Base-by-base conservation (phyloP, 768 basidiomycete genomes). In the Boletus subparvulus region DNA sequence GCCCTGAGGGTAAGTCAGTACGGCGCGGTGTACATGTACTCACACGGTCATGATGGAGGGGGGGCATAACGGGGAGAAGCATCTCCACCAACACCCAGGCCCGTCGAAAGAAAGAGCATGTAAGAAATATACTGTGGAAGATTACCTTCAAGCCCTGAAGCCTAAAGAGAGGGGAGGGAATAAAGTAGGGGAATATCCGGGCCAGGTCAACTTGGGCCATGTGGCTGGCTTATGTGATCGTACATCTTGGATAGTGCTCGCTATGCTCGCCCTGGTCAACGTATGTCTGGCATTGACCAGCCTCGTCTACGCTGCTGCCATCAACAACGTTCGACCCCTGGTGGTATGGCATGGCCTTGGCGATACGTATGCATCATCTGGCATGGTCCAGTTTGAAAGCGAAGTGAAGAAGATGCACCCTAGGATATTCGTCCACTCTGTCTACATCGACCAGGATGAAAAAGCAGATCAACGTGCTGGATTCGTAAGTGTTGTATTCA, bases 281-380 rank as follows among this genome's bases (percentile, higher is more conserved):
- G 24, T 56, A 28, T 66, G 63, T 43, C 54, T 69, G 36, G 53
- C 55, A 13, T 24, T 71, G 30, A 32, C 48, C 8, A 8, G 47
- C 40, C 33, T 61, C n/a, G 60, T 39, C 21, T 56, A 51, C 13
- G 47, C 66, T 47, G 58, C 58, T 33, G 41, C 55, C 14, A 55
- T 61, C 33, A 61, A 51, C 17, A 21, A 61, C 10, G 32, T 73
- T 40, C 76, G 85, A 26, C 85, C 88, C 9, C 75, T 90, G 19
- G 88, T 90, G 30, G 70, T 90, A 49, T 90, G 88, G 89, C 88
- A 90, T 70, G 89, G 88, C 35, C 65, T 90, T 78, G 88, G 91
- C n/a, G 92, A 94, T 72, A 83, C 86, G 2, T 82, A 91, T 61
- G 75, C 79, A 47, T 88, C 92, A 1, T 73, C 83, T 1, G 92